Conservation (phyloP, 805 yeast genomes). For the Jamesozyma spencerorum region DNA sequence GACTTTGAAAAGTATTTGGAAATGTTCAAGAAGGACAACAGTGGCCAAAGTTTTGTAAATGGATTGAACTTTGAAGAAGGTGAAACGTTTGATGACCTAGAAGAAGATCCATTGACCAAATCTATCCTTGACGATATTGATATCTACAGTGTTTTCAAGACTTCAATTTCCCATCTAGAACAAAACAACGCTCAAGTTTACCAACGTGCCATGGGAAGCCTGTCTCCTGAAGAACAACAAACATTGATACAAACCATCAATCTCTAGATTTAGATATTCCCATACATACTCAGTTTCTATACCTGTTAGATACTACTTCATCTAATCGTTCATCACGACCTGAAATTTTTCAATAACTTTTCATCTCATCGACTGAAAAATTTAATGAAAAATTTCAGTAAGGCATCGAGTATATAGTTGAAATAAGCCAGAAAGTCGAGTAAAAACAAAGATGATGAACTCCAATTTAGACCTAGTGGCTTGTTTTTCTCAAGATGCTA, state of each 20-base stretch:
- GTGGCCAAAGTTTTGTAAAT: slow-evolving; percentile 26
- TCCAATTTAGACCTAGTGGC: slow-evolving; percentile 15
- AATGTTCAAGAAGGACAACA: slow-evolving; percentile 39
- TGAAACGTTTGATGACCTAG: slow-evolving; percentile 62
- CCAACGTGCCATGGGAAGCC: slow-evolving; percentile 36
- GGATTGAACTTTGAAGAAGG: slow-evolving; percentile 30
- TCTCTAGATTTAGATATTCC: neutral
- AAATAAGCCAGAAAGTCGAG: neutral
- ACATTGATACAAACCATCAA: slow-evolving; percentile 12
- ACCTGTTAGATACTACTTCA: neutral
- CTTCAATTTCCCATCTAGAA: slow-evolving; percentile 42
- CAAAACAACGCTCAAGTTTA: slow-evolving; percentile 40
- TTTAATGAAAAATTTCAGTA: neutral
- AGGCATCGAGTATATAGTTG: neutral
- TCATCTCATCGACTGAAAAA: too few relatives aligned
- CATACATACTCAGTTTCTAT: too few relatives aligned
- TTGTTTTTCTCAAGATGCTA: slow-evolving; percentile 24
- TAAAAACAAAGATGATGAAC: slow-evolving; percentile 7
- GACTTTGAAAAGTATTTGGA: slow-evolving; percentile 37
- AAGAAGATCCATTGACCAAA: slow-evolving; percentile 73
- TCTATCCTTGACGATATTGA: slow-evolving; percentile 73
- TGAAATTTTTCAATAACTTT: too few relatives aligned
- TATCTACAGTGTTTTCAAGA: slow-evolving; percentile 57
- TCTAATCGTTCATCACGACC: too few relatives aligned
- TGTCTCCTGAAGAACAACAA: slow-evolving; percentile 32